Evolutionary conservation across 2,329 filamentous ascomycete species (phyloP).

Genomic region (Lecanicillium sp.): DNA sequence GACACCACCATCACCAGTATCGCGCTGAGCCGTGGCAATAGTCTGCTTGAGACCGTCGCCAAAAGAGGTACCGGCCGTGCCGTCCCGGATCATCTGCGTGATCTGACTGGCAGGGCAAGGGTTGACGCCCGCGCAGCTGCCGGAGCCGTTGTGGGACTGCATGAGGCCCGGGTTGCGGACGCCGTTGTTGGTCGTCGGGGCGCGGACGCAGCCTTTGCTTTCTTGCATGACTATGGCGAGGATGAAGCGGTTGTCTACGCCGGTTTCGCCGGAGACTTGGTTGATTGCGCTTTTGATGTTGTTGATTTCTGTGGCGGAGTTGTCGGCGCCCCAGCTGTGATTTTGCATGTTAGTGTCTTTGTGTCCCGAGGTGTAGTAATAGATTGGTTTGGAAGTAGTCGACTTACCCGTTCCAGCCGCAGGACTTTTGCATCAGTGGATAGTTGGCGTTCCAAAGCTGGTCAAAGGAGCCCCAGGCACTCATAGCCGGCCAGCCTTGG

Average conservation of each 20-base stretch:
- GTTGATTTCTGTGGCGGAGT: constrained; percentile 4
- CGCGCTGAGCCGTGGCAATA: constrained; percentile 2
- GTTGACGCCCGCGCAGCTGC: constrained; percentile 3
- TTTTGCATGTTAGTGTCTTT: too few species aligned
- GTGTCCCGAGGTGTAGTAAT: too few species aligned
- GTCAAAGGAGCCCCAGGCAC: constrained; percentile 12
- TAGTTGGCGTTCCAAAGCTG: constrained; percentile 13
- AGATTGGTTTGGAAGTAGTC: constrained; percentile 2
- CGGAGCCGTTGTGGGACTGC: constrained; percentile 7
- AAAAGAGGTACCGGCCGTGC: background rate
- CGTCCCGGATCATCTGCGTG: constrained; percentile 6
- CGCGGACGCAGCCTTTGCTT: constrained; percentile 10
- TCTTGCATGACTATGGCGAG: constrained; percentile 23
- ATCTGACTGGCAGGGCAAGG: constrained; percentile 5
- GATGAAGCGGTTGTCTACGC: constrained; percentile 10
- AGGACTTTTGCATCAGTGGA: constrained; percentile 10
- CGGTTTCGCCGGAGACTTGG: constrained; percentile 2
- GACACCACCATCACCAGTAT: constrained; percentile 1
- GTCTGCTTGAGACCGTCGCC: constrained; percentile 4
- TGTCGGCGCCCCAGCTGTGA: constrained; percentile 7
- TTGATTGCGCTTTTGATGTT: constrained; percentile 3
- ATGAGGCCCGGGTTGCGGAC: constrained; percentile 7
- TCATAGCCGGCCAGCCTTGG: constrained; percentile 14
- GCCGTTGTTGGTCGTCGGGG: constrained; percentile 6
- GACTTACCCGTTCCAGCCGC: constrained; percentile 7